These are phyloP conservation scores for Endoconidiophora polonica DNA, from an alignment of 2,329 filamentous ascomycete species.

Conservation along the genomic window DNA sequence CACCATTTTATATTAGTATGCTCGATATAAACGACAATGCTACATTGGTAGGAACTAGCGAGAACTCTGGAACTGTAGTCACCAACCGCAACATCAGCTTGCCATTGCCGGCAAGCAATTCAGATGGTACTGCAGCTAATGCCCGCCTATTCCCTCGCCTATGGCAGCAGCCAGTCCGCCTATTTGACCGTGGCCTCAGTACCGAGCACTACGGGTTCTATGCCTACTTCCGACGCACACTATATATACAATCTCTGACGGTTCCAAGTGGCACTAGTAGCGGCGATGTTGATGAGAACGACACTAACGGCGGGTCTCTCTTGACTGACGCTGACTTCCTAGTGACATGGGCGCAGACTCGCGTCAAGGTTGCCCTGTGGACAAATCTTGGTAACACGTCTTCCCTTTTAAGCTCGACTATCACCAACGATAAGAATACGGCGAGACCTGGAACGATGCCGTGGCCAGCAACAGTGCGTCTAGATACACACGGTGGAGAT, in stretches of 20 bases:
- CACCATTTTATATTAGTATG: slow-evolving; percentile 75
- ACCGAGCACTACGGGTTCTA: slow-evolving; percentile 92
- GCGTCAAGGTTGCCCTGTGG: slow-evolving; percentile 50
- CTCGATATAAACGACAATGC: slow-evolving; percentile 30
- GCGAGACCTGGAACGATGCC: slow-evolving; percentile 42
- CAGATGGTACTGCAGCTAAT: slow-evolving; percentile 55
- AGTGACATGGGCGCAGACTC: slow-evolving; percentile 42
- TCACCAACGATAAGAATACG: slow-evolving; percentile 17
- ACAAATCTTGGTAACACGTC: slow-evolving; percentile 31
- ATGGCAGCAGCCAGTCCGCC: slow-evolving; percentile 58
- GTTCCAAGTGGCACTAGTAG: slow-evolving; percentile 28
- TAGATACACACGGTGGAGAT: slow-evolving; percentile 47
- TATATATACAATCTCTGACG: slow-evolving; percentile 53
- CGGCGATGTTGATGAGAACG: slow-evolving; percentile 27
- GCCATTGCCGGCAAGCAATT: slow-evolving; percentile 42
- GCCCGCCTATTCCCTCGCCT: slow-evolving; percentile 57
- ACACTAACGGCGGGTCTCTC: slow-evolving; percentile 36
- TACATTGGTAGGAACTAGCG: slow-evolving; percentile 18
- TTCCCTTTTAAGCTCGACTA: slow-evolving; percentile 22
- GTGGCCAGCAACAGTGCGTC: slow-evolving; percentile 43
- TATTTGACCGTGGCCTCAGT: slow-evolving; percentile 66
- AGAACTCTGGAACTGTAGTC: slow-evolving; percentile 15
- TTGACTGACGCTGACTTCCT: slow-evolving; percentile 37
- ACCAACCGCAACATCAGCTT: slow-evolving; percentile 25
- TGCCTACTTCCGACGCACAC: slow-evolving; percentile 73